Percentiles rank a stretch among this genome's conserved stretches.
These are phyloP conservation scores for Ambrosia artemisiifolia DNA, from an alignment of 129 eudicot genomes.

Conservation along the genomic window DNA sequence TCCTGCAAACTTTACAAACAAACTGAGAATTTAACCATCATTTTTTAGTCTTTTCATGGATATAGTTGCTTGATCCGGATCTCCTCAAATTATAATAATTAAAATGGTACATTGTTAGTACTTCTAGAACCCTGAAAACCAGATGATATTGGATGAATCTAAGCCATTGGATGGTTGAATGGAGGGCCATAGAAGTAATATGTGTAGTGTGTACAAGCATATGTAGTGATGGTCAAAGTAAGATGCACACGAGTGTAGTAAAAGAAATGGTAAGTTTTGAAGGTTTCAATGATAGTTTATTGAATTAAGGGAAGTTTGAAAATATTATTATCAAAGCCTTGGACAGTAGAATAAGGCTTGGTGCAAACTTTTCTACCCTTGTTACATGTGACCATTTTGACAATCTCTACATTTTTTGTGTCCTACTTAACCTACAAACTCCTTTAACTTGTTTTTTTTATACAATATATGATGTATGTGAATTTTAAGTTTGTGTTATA, in stretches of 20 bases:
- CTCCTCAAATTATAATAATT: conserved; percentile 26
- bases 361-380: conserved; percentile 33
- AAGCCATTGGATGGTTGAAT: conserved; percentile 32
- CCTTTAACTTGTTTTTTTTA: conserved; percentile 27
- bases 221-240: conserved; percentile 36
- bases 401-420: conserved; percentile 40
- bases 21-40: conserved; percentile 38
- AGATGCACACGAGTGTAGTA: conserved; percentile 65
- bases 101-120: conserved; percentile 25
- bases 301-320: conserved; percentile 42
- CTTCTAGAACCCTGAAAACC: conserved; percentile 47
- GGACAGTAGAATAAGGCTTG: conserved; percentile 31
- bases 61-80: conserved; percentile 48
- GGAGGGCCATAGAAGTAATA: conserved; percentile 17
- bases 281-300: conserved; percentile 50
- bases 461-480: background rate
- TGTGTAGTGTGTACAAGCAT: conserved; percentile 12
- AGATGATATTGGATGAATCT: conserved; percentile 26
- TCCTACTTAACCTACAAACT: conserved; percentile 36
- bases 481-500: background rate
- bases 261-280: conserved; percentile 44
- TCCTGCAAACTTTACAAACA: conserved; percentile 25
- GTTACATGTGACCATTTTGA: conserved; percentile 37
- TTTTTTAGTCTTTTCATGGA: conserved; percentile 30
- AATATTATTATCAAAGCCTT: conserved; percentile 37